A percentile compares a stretch with the other conserved stretches of the same genome.
Conservation (phyloP, 108 stramenopile species). For the Phaeodactylum tricornutum region DNA sequence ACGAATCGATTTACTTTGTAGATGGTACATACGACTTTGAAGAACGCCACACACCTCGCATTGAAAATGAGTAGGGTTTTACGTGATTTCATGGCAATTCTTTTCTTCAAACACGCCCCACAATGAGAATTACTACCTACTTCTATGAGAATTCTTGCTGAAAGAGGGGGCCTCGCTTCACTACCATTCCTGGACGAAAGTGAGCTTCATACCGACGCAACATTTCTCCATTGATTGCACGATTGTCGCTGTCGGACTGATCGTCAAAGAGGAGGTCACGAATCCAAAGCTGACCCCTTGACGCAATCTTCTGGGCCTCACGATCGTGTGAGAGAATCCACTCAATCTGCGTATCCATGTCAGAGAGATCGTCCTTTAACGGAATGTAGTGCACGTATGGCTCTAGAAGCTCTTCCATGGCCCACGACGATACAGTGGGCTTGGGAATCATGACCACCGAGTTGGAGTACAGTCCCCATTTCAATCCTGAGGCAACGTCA, state of each 20-base stretch:
- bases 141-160: too few species aligned
- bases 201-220: slow-evolving; percentile 11
- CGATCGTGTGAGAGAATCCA: slow-evolving; percentile 35
- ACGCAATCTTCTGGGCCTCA: slow-evolving; percentile 25
- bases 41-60: too few species aligned
- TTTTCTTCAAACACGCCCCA: too few species aligned
- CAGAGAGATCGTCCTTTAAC: slow-evolving; percentile 23
- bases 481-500: slow-evolving; percentile 37
- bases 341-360: slow-evolving; percentile 26
- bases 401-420: slow-evolving; percentile 40
- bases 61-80: too few species aligned
- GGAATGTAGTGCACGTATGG: slow-evolving; percentile 52
- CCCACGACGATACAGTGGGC: slow-evolving; percentile 30
- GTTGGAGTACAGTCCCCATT: slow-evolving; percentile 25
- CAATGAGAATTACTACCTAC: too few species aligned
- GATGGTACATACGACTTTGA: too few species aligned
- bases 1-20: too few species aligned
- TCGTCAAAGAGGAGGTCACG: slow-evolving; percentile 23
- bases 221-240: slow-evolving; percentile 8
- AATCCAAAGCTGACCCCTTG: slow-evolving; percentile 34
- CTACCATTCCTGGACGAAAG: too few species aligned
- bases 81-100: too few species aligned
- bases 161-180: too few species aligned
- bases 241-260: slow-evolving; percentile 8
- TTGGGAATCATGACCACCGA: slow-evolving; percentile 38